Conservation (phyloP, 257 asterid species). For the Solanum dulcamara region DNA sequence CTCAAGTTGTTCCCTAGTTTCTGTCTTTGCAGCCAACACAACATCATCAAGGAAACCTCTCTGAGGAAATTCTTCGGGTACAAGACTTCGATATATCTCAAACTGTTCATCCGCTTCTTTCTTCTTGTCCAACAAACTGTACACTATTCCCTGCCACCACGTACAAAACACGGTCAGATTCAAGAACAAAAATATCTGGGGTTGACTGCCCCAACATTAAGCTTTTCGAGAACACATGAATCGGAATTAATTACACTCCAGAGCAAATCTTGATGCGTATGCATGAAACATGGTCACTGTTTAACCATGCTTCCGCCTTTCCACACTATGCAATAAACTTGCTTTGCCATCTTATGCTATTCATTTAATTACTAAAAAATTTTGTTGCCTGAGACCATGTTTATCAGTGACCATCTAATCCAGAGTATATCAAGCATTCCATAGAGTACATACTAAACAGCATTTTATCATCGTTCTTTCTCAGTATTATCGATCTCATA, state of each 20-base stretch:
- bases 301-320: neutral
- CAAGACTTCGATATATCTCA: constrained; percentile 67
- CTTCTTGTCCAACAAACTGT: constrained; percentile 60
- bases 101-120: constrained; percentile 62
- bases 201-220: neutral
- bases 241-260: neutral
- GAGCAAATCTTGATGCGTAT: neutral
- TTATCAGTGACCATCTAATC: neutral
- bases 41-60: constrained; percentile 76
- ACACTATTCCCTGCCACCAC: constrained; percentile 62
- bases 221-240: neutral
- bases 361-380: neutral
- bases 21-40: constrained; percentile 66
- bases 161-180: neutral
- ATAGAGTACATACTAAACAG: neutral
- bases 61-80: constrained; percentile 78
- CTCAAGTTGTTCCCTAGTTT: constrained; percentile 43
- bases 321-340: neutral
- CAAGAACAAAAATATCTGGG: neutral
- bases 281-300: neutral
- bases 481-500: neutral
- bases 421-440: neutral
- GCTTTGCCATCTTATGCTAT: neutral
- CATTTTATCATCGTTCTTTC: neutral
- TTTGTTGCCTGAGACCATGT: neutral